A percentile compares a stretch with the other conserved stretches of the same genome.
Conservation (phyloP, 371 early-diverging fungal species). For the Mortierella polycephala region DNA sequence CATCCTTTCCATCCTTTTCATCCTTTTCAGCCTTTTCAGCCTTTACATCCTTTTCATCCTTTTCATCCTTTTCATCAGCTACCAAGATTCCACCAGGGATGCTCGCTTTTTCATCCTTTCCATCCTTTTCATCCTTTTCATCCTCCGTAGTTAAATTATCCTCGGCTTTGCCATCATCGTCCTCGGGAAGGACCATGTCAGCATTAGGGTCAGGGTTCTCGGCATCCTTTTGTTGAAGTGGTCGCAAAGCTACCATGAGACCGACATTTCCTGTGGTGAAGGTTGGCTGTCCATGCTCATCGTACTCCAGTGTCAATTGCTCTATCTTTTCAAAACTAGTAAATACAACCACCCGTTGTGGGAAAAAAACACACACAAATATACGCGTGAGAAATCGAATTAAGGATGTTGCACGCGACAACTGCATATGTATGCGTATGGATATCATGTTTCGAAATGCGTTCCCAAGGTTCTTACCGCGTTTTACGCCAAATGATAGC, state of each 20-base stretch:
- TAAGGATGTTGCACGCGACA: no score
- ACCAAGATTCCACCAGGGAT: conserved; percentile 42
- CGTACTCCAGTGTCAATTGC: conserved; percentile 61
- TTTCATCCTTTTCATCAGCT: conserved; percentile 20
- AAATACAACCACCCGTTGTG: background rate
- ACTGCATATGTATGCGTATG: no score
- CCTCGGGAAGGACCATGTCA: conserved; percentile 44
- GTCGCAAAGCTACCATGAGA: conserved; percentile 57
- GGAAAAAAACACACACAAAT: background rate
- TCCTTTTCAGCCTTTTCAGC: conserved; percentile 21
- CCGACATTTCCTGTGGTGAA: conserved; percentile 65
- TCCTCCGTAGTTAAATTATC: conserved; percentile 1
- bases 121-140: conserved; percentile 51
- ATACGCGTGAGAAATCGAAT: background rate
- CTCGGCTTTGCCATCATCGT: background rate
- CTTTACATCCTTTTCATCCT: no score
- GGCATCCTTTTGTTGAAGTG: conserved; percentile 5
- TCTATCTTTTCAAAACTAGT: conserved; percentile 51
- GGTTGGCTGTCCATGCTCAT: conserved; percentile 58
- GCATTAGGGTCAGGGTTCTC: conserved; percentile 54
- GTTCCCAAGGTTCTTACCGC: conserved; percentile 17
- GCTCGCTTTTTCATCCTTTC: conserved; percentile 7
- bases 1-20: conserved; percentile 49
- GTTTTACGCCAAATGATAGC: conserved; percentile 49
- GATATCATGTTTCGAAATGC: background rate